Percentiles rank a stretch among this genome's conserved stretches.
Evolutionary conservation across 2,329 filamentous ascomycete species (phyloP).

Genomic region (Sclerotinia glacialis): DNA sequence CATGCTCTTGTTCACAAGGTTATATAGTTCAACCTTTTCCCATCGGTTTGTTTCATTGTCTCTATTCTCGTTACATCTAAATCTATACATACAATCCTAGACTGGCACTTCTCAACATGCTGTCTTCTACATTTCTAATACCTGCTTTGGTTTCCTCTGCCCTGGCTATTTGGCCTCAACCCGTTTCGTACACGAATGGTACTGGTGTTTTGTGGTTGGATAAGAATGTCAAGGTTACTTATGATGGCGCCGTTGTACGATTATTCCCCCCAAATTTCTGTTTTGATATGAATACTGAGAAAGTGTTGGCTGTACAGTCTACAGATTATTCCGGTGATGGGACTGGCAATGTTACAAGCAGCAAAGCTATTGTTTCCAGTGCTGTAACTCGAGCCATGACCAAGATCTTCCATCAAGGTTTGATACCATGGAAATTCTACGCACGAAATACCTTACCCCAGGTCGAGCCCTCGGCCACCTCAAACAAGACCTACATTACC

Average conservation of each 20-base stretch:
- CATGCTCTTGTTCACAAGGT: slow-evolving; percentile 31
- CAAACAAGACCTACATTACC: slow-evolving; percentile 51
- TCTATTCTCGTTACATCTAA: slow-evolving; percentile 1
- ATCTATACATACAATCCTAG: background rate
- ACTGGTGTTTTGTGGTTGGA: slow-evolving; percentile 53
- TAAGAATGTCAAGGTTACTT: slow-evolving; percentile 52
- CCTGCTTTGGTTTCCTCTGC: slow-evolving; percentile 28
- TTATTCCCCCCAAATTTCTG: slow-evolving; percentile 40
- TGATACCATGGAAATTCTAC: slow-evolving; percentile 77
- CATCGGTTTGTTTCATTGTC: background rate
- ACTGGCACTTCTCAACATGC: slow-evolving; percentile 26
- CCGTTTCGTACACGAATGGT: slow-evolving; percentile 51
- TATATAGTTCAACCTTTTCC: slow-evolving; percentile 36
- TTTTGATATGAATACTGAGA: slow-evolving; percentile 32
- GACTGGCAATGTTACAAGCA: slow-evolving; percentile 34
- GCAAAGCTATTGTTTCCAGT: slow-evolving; percentile 53
- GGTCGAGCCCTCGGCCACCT: slow-evolving; percentile 58
- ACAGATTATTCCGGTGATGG: slow-evolving; percentile 23
- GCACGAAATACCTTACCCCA: slow-evolving; percentile 54
- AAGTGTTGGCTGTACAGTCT: slow-evolving; percentile 26
- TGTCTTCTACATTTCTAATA: slow-evolving; percentile 27
- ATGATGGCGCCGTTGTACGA: slow-evolving; percentile 58
- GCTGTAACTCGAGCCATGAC: slow-evolving; percentile 58
- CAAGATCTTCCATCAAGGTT: slow-evolving; percentile 64
- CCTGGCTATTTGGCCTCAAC: slow-evolving; percentile 57